phyloP scores from a whole-genome alignment of 225 moss, liverwort and hornwort species.

The Takakia lepidozioides region DNA sequence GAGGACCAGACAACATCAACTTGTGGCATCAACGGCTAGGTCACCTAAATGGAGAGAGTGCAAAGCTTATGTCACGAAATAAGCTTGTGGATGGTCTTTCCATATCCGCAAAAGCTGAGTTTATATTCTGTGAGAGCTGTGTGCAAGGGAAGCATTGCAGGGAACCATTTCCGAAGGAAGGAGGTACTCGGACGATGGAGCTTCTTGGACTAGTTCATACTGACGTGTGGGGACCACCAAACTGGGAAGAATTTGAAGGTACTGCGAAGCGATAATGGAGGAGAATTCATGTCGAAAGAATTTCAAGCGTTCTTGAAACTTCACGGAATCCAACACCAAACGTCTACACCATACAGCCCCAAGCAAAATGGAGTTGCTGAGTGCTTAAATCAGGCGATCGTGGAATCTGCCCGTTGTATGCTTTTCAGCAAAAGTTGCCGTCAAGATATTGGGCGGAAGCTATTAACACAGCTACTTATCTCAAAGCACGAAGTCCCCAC shows the following conservation, averaged over 20 bases:
- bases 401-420: neutral
- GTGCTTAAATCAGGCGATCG: neutral
- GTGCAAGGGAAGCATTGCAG: too few relatives aligned
- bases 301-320: neutral
- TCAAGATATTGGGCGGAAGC: neutral
- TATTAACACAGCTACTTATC: neutral
- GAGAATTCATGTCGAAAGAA: conserved; percentile 1
- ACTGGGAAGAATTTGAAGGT: neutral
- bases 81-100: too few relatives aligned
- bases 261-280: neutral
- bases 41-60: too few relatives aligned
- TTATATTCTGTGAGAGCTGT: too few relatives aligned
- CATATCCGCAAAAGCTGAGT: too few relatives aligned
- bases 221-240: neutral
- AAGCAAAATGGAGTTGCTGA: neutral
- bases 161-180: too few relatives aligned
- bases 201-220: neutral
- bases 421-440: neutral
- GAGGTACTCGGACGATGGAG: too few relatives aligned
- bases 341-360: neutral
- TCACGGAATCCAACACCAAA: neutral
- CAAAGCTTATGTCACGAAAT: too few relatives aligned
- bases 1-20: too few relatives aligned
- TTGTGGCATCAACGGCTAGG: too few relatives aligned
- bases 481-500: neutral